Evolutionary conservation across 1,284 basidiomycete species (phyloP).

Genomic region (Flammula alnicola): DNA sequence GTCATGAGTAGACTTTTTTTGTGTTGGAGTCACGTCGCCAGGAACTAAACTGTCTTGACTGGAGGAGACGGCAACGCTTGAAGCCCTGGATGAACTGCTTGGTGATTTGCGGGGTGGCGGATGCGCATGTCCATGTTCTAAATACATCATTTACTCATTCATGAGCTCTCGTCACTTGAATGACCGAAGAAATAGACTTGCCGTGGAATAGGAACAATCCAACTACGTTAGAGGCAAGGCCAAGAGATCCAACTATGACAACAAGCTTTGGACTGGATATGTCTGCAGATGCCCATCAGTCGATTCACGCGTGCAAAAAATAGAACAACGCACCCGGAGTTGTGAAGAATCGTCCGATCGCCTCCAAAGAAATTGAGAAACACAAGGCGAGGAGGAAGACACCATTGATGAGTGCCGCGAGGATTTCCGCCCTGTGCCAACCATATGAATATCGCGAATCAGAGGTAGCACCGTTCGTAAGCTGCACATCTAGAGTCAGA

Average conservation of each 20-base stretch:
- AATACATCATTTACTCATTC: constrained; percentile 1
- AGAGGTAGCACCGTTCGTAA: constrained; percentile 52
- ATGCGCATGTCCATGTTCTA: constrained; percentile 78
- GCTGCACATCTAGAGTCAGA: constrained; percentile 39
- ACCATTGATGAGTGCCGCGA: constrained; percentile 94
- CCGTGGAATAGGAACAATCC: constrained; percentile 97
- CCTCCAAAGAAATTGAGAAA: constrained; percentile 95
- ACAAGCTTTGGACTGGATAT: constrained; percentile 89
- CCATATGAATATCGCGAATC: constrained; percentile 86
- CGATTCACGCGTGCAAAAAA: constrained; percentile 4
- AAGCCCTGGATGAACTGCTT: constrained; percentile 25
- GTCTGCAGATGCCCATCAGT: constrained; percentile 54
- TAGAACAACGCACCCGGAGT: constrained; percentile 64
- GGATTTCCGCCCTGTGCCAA: constrained; percentile 99
- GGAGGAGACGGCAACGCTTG: constrained; percentile 22
- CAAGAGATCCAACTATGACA: constrained; percentile 89
- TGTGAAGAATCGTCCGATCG: constrained; percentile 88
- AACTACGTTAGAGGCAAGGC: constrained; percentile 90
- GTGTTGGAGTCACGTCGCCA: constrained; percentile 27
- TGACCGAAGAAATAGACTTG: constrained; percentile 39
- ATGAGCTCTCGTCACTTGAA: background rate
- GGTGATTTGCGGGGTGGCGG: constrained; percentile 41
- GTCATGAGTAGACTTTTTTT: constrained; percentile 22
- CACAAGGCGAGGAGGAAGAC: constrained; percentile 94
- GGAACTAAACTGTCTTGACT: constrained; percentile 23